Evolutionary conservation across 768 basidiomycete species (phyloP), one percentile per base, ranked within the genome.

Genomic region (Xerocomellus intermedius): DNA sequence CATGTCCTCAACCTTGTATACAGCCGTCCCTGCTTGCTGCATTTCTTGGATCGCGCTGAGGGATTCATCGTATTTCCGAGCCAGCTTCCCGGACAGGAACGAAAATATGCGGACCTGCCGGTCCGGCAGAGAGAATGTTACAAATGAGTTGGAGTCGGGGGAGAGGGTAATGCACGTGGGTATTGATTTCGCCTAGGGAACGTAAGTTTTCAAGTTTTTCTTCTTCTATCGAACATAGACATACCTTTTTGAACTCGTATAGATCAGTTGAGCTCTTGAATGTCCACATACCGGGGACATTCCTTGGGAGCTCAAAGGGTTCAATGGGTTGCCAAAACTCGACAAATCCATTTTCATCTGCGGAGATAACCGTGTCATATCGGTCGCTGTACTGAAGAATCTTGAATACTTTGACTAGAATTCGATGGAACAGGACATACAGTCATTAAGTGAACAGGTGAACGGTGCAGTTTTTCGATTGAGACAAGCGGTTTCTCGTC

Each of bases 181-280:
- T 12, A 84, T 87, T 10, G 92, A 89, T 78, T 93, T 95, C 35
- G 91, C 83, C 96, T 98, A 63, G 1, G 26, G 2, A 46, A 12
- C 33, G 26, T 55, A 22, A 26, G 17, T 46, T 35, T 16, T 8
- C 48, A 53, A 21, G 57, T 59, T 24, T 8, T 5, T 46, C 52
- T 24, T 37, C 36, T 36, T 13, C 21, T 17, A 41, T 33, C 24
- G 24, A 42, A 38, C 4, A 21, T 16, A 4, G 22, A 62, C 72
- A 13, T 50, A 90, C 95, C 82, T 98, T 99, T 77, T 97, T 98
- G 77, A 98, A 99, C 62, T 98, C 94, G 73, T 97, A 98, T 39
- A 98, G 70, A 66, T 98, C 94, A 0, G 97, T 98, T 39, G 86
- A 82, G 48, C 84, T 89, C 70, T 98, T 98, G 75, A 80, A 95